Conservation (phyloP, 768 basidiomycete genomes). For the Phaffia australis region DNA sequence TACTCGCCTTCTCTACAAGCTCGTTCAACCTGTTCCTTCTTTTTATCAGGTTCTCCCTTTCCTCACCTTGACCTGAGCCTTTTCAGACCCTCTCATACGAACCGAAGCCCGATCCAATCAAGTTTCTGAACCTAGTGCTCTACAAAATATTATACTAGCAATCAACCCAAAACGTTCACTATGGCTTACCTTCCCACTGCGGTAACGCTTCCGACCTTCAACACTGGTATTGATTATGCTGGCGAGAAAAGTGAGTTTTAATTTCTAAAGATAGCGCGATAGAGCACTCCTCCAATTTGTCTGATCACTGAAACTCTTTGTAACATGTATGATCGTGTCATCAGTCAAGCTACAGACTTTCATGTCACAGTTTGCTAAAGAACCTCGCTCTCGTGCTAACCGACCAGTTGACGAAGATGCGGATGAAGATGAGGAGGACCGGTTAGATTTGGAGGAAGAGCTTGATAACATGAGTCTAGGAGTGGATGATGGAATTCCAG, state of each 20-base stretch:
- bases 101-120: too few relatives aligned
- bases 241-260: constrained; percentile 53
- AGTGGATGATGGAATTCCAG: constrained; percentile 48
- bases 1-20: too few relatives aligned
- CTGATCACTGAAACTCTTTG: neutral
- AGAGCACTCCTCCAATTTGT: neutral
- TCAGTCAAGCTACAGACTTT: constrained; percentile 62
- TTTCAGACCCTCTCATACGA: too few relatives aligned
- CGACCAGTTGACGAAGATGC: neutral
- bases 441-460: constrained; percentile 49
- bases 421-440: constrained; percentile 31
- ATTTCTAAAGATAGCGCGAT: neutral
- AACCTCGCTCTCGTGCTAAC: neutral
- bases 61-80: too few relatives aligned
- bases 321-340: neutral
- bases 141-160: too few relatives aligned
- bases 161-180: too few relatives aligned
- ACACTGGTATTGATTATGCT: constrained; percentile 54
- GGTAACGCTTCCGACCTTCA: constrained; percentile 28
- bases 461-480: constrained; percentile 57
- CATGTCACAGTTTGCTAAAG: constrained; percentile 52
- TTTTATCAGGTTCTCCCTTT: too few relatives aligned
- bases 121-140: too few relatives aligned
- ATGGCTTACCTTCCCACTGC: too few relatives aligned
- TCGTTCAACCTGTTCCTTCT: too few relatives aligned